Percentiles rank a stretch among this genome's conserved stretches.
These are phyloP conservation scores for Pythium scleroteichum DNA, from an alignment of 352 stramenopile species.

Conservation along the genomic window DNA sequence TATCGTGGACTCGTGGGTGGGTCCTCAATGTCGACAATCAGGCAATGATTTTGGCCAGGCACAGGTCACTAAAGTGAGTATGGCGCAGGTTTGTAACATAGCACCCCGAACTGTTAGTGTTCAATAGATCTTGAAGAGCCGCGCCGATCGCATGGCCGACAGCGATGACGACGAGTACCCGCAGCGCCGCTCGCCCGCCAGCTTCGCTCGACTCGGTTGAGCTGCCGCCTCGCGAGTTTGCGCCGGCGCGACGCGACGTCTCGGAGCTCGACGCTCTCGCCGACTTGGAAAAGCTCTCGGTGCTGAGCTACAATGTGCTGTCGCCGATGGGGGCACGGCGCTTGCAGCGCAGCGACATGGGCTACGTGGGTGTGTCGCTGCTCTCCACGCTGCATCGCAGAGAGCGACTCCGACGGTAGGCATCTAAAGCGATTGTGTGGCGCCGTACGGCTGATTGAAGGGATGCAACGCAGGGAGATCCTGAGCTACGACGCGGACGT, in stretches of 20 bases:
- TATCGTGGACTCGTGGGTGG: too few relatives aligned
- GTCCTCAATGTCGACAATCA: too few relatives aligned
- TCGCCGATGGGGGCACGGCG: constrained; percentile 70
- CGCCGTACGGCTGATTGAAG: background rate
- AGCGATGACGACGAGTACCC: constrained; percentile 2
- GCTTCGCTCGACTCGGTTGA: background rate
- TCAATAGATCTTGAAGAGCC: background rate
- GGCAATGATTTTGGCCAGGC: too few relatives aligned
- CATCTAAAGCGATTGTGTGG: too few relatives aligned
- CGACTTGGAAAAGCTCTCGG: constrained; percentile 58
- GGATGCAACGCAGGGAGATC: constrained; percentile 49
- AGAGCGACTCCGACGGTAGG: constrained; percentile 46
- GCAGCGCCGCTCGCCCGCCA: background rate
- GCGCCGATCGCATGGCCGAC: background rate
- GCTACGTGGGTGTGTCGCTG: constrained; percentile 50
- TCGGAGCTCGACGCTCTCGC: constrained; percentile 42
- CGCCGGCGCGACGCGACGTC: constrained; percentile 47
- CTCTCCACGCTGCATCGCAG: constrained; percentile 47
- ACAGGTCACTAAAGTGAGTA: too few relatives aligned
- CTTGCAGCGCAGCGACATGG: constrained; percentile 44
- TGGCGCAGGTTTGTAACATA: too few relatives aligned
- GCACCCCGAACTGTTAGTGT: too few relatives aligned
- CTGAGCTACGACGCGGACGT: constrained; percentile 80
- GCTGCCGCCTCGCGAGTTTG: constrained; percentile 35
- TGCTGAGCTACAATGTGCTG: constrained; percentile 85